phyloP scores from a whole-genome alignment of 2,329 filamentous ascomycete genomes.

The Alternaria infectoria region DNA sequence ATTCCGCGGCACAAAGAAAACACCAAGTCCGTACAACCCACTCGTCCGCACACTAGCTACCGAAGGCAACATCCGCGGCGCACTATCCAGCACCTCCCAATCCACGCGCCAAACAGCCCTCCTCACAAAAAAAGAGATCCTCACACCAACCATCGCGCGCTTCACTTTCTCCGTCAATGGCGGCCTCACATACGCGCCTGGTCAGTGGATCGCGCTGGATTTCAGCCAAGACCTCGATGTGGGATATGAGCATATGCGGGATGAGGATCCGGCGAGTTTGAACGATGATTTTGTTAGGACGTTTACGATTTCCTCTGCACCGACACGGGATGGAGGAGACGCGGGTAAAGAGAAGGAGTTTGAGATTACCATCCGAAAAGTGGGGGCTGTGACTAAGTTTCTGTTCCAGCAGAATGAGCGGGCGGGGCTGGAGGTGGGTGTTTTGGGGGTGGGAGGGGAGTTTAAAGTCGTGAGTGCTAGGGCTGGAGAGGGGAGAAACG shows the following conservation, averaged over 20 bases:
- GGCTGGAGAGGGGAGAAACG: conserved; percentile 44
- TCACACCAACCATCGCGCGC: conserved; percentile 72
- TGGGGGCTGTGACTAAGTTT: conserved; percentile 72
- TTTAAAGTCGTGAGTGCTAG: conserved; percentile 56
- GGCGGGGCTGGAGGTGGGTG: conserved; percentile 65
- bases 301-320: conserved; percentile 76
- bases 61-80: conserved; percentile 58
- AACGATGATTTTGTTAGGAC: conserved; percentile 87
- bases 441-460: conserved; percentile 76
- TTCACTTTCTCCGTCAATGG: conserved; percentile 64
- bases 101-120: conserved; percentile 54
- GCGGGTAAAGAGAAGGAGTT: conserved; percentile 56
- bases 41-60: conserved; percentile 67
- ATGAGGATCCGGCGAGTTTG: conserved; percentile 77
- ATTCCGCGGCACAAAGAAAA: conserved; percentile 67
- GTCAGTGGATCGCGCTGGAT: conserved; percentile 79
- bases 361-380: conserved; percentile 73
- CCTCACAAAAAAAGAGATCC: conserved; percentile 62
- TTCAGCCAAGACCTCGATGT: conserved; percentile 71
- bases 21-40: conserved; percentile 81
- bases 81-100: background rate
- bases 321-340: conserved; percentile 36
- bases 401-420: conserved; percentile 65
- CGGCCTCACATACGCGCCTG: conserved; percentile 63
- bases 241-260: conserved; percentile 83